These are phyloP conservation scores for Amylocystis lapponica DNA, from an alignment of 768 basidiomycete genomes.

Conservation along the genomic window DNA sequence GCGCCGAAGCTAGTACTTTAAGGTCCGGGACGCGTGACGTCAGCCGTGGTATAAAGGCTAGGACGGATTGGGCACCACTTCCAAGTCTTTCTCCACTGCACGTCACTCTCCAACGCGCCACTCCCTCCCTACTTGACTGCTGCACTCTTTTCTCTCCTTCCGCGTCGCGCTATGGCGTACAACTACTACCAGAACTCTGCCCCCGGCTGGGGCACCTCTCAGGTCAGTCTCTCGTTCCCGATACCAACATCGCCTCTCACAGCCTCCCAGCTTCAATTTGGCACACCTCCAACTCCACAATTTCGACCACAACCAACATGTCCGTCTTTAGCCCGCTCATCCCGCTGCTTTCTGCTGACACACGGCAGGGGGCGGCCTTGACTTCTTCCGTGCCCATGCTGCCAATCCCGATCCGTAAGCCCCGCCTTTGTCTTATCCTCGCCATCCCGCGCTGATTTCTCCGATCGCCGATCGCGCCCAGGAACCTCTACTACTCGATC, in stretches of 20 bases:
- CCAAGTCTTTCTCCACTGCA: constrained; percentile 30
- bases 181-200: constrained; percentile 17
- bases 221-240: constrained; percentile 20
- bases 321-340: too few species aligned
- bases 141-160: constrained; percentile 1
- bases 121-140: not conserved
- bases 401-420: constrained; percentile 52
- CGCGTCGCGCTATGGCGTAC: constrained; percentile 17
- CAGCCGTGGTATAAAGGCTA: not conserved
- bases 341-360: too few species aligned
- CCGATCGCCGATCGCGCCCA: constrained; percentile 9
- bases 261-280: constrained; percentile 30
- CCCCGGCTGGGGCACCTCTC: constrained; percentile 46
- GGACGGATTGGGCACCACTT: constrained; percentile 6
- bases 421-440: constrained; percentile 12
- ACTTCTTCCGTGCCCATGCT: constrained; percentile 63
- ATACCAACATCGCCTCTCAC: constrained; percentile 1
- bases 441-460: too few species aligned
- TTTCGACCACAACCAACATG: constrained; percentile 48
- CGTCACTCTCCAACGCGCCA: constrained; percentile 39
- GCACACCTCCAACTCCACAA: constrained; percentile 26
- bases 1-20: too few species aligned
- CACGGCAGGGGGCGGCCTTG: constrained; percentile 57
- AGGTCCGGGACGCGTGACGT: too few species aligned
- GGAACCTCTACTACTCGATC: constrained; percentile 32